Evolutionary conservation across 2,329 filamentous ascomycete species (phyloP).

Genomic region (Pyrenochaeta sp.): DNA sequence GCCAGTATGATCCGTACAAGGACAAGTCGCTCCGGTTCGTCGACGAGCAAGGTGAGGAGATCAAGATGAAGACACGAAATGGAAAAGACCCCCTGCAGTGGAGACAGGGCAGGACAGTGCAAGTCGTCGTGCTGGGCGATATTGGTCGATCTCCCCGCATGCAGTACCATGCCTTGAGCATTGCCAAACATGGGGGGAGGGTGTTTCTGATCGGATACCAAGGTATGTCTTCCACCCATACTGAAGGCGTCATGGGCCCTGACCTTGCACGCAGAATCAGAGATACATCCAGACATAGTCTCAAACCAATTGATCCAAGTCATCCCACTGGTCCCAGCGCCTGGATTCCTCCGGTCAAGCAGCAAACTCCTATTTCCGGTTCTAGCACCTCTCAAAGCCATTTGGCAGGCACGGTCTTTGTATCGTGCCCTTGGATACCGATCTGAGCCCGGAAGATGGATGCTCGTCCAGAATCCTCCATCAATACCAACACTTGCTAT

Average conservation of each 20-base stretch:
- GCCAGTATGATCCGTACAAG: conserved; percentile 57
- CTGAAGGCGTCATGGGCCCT: background rate
- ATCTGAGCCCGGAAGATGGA: conserved; percentile 79
- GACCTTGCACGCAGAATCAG: conserved; percentile 67
- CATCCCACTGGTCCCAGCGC: conserved; percentile 73
- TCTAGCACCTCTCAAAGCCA: conserved; percentile 81
- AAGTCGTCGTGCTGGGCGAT: conserved; percentile 92
- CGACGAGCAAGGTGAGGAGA: conserved; percentile 35
- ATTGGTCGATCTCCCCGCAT: conserved; percentile 96
- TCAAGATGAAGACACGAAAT: conserved; percentile 28
- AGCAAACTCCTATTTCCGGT: conserved; percentile 79
- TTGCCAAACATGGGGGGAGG: conserved; percentile 79
- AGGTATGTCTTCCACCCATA: conserved; percentile 59
- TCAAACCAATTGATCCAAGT: conserved; percentile 74
- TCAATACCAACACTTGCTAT: conserved; percentile 90
- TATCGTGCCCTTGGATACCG: conserved; percentile 77
- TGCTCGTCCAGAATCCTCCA: conserved; percentile 92
- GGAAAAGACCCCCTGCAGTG: conserved; percentile 28
- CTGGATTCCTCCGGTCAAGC: conserved; percentile 70
- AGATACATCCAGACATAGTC: conserved; percentile 79
- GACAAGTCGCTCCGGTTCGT: conserved; percentile 33
- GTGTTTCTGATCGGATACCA: conserved; percentile 90
- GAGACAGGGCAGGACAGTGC: conserved; percentile 64
- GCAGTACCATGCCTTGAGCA: conserved; percentile 96
- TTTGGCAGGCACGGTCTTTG: conserved; percentile 80